Conservation (phyloP, 805 yeast species). For the Metschnikowia gelsemii region DNA sequence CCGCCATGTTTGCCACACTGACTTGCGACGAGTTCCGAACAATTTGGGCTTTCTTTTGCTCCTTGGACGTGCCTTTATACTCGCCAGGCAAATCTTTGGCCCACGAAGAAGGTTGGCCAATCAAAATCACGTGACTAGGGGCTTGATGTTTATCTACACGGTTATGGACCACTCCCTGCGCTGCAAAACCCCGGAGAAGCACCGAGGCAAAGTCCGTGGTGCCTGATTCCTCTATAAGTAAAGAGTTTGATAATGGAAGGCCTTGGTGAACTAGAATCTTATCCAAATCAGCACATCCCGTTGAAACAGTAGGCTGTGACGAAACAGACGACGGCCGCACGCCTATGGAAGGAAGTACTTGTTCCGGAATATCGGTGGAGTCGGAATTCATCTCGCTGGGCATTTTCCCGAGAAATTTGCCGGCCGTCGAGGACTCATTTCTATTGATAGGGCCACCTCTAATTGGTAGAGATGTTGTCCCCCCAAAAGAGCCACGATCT, state of each 20-base stretch:
- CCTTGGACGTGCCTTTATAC: conserved; percentile 66
- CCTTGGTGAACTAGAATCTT: conserved; percentile 77
- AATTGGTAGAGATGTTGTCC: conserved; percentile 1
- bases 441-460: too few relatives aligned
- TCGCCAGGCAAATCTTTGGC: conserved; percentile 73
- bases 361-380: conserved; percentile 3
- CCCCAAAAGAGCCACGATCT: conserved; percentile 4
- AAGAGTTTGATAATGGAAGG: conserved; percentile 69
- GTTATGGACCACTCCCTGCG: conserved; percentile 74
- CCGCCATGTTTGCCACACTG: conserved; percentile 65
- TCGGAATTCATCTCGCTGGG: not conserved
- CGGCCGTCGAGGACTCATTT: not conserved
- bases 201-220: conserved; percentile 85
- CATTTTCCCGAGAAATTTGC: not conserved
- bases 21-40: conserved; percentile 58
- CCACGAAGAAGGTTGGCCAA: conserved; percentile 62
- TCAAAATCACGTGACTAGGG: conserved; percentile 60
- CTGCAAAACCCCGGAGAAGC: conserved; percentile 62
- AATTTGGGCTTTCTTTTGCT: conserved; percentile 60
- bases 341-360: conserved; percentile 45
- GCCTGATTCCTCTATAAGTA: conserved; percentile 78
- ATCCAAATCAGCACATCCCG: conserved; percentile 79
- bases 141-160: conserved; percentile 37
- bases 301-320: conserved; percentile 73
- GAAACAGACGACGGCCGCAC: conserved; percentile 74